Percentiles rank a stretch among this genome's conserved stretches.
phyloP scores from a whole-genome alignment of 495 filamentous ascomycete genomes.

The Xylaria curta region DNA sequence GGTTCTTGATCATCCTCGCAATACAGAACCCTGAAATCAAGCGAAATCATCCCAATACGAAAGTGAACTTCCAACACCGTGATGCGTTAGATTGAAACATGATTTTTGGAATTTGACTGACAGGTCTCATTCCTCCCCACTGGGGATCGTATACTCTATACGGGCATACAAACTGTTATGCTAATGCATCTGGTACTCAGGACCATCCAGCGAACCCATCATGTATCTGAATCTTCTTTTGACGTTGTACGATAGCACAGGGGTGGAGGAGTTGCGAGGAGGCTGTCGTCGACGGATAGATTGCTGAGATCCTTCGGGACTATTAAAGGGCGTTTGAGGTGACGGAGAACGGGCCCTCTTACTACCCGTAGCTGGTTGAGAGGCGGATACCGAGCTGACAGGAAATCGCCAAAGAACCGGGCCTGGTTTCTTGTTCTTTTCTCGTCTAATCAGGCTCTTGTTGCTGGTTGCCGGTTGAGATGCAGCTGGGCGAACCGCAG shows the following conservation, averaged over 20 bases:
- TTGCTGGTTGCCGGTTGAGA: neutral
- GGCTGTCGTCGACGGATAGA: neutral
- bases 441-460: neutral
- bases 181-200: neutral
- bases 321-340: neutral
- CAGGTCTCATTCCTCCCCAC: neutral
- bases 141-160: neutral
- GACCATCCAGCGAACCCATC: neutral
- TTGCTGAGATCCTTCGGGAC: neutral
- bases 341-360: neutral
- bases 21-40: neutral
- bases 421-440: neutral
- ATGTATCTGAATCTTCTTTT: neutral
- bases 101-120: neutral
- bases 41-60: neutral
- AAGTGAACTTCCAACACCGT: neutral
- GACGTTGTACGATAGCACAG: neutral
- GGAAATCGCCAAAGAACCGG: neutral
- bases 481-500: neutral
- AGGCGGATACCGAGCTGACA: neutral
- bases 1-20: conserved; percentile 34
- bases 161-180: neutral
- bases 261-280: neutral
- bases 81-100: neutral
- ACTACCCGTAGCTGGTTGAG: neutral